These are phyloP conservation scores for Penicillium oxalicum DNA, from an alignment of 2,329 filamentous ascomycete species.

Conservation along the genomic window DNA sequence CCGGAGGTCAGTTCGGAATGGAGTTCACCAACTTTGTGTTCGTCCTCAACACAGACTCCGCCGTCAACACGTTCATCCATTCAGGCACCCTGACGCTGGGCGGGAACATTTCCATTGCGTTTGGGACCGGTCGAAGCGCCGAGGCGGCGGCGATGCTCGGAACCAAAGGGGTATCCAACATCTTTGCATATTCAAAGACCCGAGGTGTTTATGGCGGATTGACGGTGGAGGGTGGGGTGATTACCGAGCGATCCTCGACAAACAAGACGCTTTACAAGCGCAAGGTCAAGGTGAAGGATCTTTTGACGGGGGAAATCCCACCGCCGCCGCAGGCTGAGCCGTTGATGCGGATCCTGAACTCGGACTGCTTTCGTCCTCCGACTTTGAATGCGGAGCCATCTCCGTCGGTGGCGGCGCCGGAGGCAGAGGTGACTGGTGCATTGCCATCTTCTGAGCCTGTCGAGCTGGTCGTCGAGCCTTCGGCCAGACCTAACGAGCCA, in stretches of 20 bases:
- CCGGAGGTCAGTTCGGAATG: slow-evolving; percentile 43
- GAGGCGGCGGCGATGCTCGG: slow-evolving; percentile 89
- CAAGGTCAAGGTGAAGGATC: slow-evolving; percentile 68
- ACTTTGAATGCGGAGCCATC: background rate
- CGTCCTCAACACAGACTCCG: slow-evolving; percentile 81
- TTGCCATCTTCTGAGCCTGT: too few species aligned
- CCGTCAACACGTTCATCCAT: slow-evolving; percentile 87
- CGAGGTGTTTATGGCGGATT: slow-evolving; percentile 94
- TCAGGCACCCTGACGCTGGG: slow-evolving; percentile 82
- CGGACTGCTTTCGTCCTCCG: slow-evolving; percentile 26
- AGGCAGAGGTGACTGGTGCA: background rate
- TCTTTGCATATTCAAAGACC: slow-evolving; percentile 95
- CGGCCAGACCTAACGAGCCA: too few species aligned
- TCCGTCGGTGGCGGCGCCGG: background rate
- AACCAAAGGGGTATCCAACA: slow-evolving; percentile 73
- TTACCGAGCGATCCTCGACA: slow-evolving; percentile 87
- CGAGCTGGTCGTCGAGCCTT: too few species aligned
- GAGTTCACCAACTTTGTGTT: slow-evolving; percentile 70
- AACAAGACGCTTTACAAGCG: slow-evolving; percentile 91
- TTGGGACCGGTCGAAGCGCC: slow-evolving; percentile 86
- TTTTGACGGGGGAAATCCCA: slow-evolving; percentile 70
- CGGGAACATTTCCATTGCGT: slow-evolving; percentile 88
- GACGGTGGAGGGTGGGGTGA: slow-evolving; percentile 79
- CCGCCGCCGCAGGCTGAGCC: slow-evolving; percentile 74
- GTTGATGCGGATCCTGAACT: slow-evolving; percentile 76